Base-by-base conservation (phyloP, 108 stramenopile genomes). In the Cyclotella kingstonii region DNA sequence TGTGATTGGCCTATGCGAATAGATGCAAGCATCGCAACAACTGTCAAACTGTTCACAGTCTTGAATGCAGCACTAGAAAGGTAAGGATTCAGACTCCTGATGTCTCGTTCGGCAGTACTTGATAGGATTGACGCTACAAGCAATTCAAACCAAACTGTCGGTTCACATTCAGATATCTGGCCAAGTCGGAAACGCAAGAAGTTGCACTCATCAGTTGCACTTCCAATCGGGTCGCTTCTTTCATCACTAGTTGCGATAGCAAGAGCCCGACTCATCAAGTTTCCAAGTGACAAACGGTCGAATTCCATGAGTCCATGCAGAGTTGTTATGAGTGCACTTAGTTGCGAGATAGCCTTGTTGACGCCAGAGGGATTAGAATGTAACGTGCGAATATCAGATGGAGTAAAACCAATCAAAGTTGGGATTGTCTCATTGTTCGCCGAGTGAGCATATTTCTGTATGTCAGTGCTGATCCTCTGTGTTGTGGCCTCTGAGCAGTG, bases 401-500 rank as follows among this genome's bases (percentile, higher is more conserved):
- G 89, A 30, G 84, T 71, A 49, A 94, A 94, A 8, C 93, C 93
- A 63, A 91, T 87, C 26, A 94, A 73, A 17, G 76, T 86, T 0
- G 93, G 86, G 2, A 79, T 81, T 48, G 73, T 87, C 48, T 90
- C 87, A 11, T 83, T 75, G 68, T 95, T 95, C 31, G 82, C 71
- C 33, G 81, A 77, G 40, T 84, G 60, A 0, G 91, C 81, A 63
- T 91, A 92, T 45, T 91, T 90, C 27, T 77, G 59, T 6, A 91
- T 81, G 58, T 95, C 94, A 3, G 85, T 67, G 14, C 78, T 59
- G 11, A 95, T 84, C 9, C 94, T 78, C 31, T 86, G 81, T 52
- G 89, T 85, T 12, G 94, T 95, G 11, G 90, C 89, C 60, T 91
- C 87, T 1, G 89, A 91, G 52, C 91, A 92, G 59, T 95, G 94